Evolutionary conservation across 306 rosid species (phyloP).

Genomic region (Psophocarpus tetragonolobus): DNA sequence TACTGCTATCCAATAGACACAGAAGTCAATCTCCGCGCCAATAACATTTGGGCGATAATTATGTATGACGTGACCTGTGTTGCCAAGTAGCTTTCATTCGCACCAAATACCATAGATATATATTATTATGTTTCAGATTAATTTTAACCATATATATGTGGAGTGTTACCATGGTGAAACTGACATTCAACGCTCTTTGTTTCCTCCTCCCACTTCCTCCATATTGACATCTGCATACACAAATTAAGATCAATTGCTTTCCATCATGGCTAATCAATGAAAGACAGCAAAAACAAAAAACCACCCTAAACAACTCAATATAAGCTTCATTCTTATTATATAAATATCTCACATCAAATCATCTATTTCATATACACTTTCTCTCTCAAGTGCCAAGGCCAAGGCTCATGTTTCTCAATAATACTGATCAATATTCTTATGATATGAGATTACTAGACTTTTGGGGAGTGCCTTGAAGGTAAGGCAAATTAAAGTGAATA

Average conservation of each 20-base stretch:
- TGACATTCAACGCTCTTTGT: constrained; percentile 53
- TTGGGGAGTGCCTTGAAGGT: background rate
- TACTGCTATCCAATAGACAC: background rate
- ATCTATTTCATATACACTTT: too few relatives aligned
- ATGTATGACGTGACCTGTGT: background rate
- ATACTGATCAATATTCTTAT: too few relatives aligned
- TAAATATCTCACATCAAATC: too few relatives aligned
- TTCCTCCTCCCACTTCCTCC: constrained; percentile 74
- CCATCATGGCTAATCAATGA: too few relatives aligned
- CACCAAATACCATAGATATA: background rate
- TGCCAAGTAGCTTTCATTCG: background rate
- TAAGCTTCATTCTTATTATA: too few relatives aligned
- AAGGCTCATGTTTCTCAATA: too few relatives aligned
- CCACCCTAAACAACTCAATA: too few relatives aligned
- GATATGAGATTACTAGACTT: background rate
- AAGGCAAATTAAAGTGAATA: background rate
- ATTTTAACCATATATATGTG: background rate
- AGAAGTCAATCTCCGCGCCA: background rate
- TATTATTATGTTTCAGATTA: background rate
- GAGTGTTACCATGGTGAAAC: constrained; percentile 43
- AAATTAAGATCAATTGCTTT: too few relatives aligned
- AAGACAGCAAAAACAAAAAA: too few relatives aligned
- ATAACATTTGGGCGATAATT: background rate
- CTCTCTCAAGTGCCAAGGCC: too few relatives aligned
- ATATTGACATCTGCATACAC: constrained; percentile 62